Conservation (phyloP, 2,329 filamentous ascomycete genomes). For the Monosporascus sp. region DNA sequence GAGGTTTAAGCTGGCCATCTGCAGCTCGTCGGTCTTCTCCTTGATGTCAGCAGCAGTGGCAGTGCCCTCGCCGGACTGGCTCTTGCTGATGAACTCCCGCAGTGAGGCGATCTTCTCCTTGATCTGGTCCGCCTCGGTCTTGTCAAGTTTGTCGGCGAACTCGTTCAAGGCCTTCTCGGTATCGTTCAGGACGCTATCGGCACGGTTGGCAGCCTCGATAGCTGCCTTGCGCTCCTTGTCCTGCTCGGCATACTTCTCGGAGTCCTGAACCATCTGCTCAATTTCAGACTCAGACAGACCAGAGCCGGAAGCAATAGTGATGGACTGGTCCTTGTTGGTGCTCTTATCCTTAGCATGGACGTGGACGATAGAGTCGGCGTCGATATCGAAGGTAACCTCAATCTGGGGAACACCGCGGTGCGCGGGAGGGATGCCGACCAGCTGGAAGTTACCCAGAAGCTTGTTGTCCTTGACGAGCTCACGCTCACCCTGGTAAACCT, state of each 20-base stretch:
- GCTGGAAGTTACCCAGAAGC: conserved; percentile 97
- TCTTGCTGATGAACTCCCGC: conserved; percentile 88
- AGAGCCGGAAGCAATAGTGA: conserved; percentile 96
- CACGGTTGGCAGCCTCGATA: conserved; percentile 96
- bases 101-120: conserved; percentile 86
- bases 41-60: conserved; percentile 90
- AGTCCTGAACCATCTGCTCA: conserved; percentile 94
- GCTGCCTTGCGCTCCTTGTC: conserved; percentile 96
- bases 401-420: conserved; percentile 95
- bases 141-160: conserved; percentile 92
- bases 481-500: conserved; percentile 99
- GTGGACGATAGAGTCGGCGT: conserved; percentile 96
- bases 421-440: conserved; percentile 92
- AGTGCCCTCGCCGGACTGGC: conserved; percentile 83
- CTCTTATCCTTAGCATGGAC: conserved; percentile 99
- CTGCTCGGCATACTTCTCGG: conserved; percentile 89
- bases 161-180: conserved; percentile 98
- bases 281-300: conserved; percentile 95
- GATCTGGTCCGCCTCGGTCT: conserved; percentile 88
- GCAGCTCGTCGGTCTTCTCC: conserved; percentile 97
- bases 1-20: conserved; percentile 89
- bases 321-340: conserved; percentile 98
- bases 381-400: conserved; percentile 98
- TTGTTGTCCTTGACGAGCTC: conserved; percentile 99
- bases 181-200: conserved; percentile 93